These are phyloP conservation scores for Santalum album DNA, from an alignment of 164 flowering plant genomes.

Conservation along the genomic window DNA sequence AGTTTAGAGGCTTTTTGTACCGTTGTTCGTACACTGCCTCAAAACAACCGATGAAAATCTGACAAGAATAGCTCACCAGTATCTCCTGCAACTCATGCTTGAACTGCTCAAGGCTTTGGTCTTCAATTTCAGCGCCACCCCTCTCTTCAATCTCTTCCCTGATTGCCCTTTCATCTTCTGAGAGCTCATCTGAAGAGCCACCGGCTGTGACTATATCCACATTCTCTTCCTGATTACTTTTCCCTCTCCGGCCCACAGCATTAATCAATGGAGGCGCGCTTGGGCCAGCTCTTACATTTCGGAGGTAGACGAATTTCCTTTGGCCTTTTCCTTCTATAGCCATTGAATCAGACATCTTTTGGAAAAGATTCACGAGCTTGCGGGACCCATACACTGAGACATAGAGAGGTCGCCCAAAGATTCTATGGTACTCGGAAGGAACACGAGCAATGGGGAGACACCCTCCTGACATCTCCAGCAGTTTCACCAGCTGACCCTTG, in stretches of 20 bases:
- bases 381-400: conserved; percentile 64
- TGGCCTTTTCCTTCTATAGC: conserved; percentile 66
- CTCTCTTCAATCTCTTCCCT: conserved; percentile 23
- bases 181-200: conserved; percentile 59
- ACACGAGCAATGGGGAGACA: conserved; percentile 53
- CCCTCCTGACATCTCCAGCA: conserved; percentile 82
- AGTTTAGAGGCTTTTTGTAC: conserved; percentile 65
- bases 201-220: conserved; percentile 18
- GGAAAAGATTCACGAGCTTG: conserved; percentile 77
- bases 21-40: conserved; percentile 73
- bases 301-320: conserved; percentile 53
- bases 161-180: conserved; percentile 52
- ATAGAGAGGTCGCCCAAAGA: conserved; percentile 72
- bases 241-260: conserved; percentile 42
- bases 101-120: conserved; percentile 34
- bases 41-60: conserved; percentile 48
- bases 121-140: no score
- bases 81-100: conserved; percentile 80
- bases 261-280: conserved; percentile 25
- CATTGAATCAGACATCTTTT: conserved; percentile 62
- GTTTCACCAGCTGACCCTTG: conserved; percentile 61
- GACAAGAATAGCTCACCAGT: conserved; percentile 76
- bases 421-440: conserved; percentile 67
- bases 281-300: conserved; percentile 33
- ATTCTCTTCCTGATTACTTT: conserved; percentile 42